phyloP scores from a whole-genome alignment of 305 asterid genomes.

The Fraxinus albicans region DNA sequence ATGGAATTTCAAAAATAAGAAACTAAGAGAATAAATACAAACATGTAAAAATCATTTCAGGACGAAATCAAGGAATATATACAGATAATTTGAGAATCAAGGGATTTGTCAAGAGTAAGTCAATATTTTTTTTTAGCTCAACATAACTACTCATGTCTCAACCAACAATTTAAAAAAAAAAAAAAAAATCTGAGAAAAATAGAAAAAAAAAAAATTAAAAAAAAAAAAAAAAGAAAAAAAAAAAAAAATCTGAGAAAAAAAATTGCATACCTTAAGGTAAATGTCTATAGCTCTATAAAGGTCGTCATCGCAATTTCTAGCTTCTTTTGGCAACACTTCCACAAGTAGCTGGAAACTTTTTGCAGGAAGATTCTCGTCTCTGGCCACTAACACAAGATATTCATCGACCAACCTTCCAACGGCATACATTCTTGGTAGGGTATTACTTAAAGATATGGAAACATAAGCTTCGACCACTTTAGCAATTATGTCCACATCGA shows the following conservation, averaged over 20 bases:
- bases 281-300: slow-evolving; percentile 33
- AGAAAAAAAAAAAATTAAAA: neutral
- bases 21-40: neutral
- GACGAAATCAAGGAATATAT: neutral
- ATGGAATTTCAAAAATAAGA: neutral
- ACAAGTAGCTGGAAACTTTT: slow-evolving; percentile 27
- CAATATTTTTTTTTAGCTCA: neutral
- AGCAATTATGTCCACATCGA: slow-evolving; percentile 23
- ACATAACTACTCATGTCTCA: neutral
- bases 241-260: neutral
- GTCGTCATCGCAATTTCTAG: slow-evolving; percentile 27
- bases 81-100: neutral
- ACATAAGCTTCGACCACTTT: slow-evolving; percentile 33
- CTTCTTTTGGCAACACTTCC: slow-evolving; percentile 28
- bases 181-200: neutral
- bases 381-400: slow-evolving; percentile 23
- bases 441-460: slow-evolving; percentile 16
- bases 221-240: neutral
- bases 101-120: neutral
- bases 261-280: slow-evolving; percentile 27
- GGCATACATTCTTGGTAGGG: slow-evolving; percentile 5
- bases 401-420: slow-evolving; percentile 33
- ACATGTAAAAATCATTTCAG: neutral
- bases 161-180: neutral
- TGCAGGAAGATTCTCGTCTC: slow-evolving; percentile 24